phyloP scores from a whole-genome alignment of 345 rosid genomes.

The Eucalyptus tenuipes region DNA sequence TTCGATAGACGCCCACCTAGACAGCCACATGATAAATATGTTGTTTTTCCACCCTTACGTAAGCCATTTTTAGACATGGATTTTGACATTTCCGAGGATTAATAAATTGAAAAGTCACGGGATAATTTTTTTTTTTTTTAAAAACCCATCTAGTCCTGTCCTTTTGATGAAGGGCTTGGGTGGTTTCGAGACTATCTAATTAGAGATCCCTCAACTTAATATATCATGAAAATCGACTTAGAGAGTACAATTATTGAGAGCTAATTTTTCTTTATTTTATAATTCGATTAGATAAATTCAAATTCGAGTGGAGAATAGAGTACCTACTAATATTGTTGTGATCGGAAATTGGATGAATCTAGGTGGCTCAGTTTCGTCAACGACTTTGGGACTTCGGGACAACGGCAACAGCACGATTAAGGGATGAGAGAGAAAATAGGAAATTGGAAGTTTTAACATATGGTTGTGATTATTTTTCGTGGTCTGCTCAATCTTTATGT shows the following conservation, averaged over 20 bases:
- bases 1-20: background rate
- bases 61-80: background rate
- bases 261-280: too few species aligned
- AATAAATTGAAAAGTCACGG: background rate
- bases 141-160: background rate
- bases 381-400: background rate
- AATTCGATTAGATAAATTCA: too few species aligned
- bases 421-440: background rate
- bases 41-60: background rate
- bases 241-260: background rate
- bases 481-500: accelerated
- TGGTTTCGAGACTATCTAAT: background rate
- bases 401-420: background rate
- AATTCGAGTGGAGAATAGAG: background rate
- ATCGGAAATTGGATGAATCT: accelerated
- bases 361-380: background rate
- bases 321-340: background rate
- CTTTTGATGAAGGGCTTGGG: background rate
- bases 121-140: too few species aligned
- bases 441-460: background rate
- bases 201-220: background rate
- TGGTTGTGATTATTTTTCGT: background rate
- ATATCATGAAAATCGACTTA: background rate
- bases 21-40: background rate
- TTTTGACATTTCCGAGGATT: background rate